phyloP scores from a whole-genome alignment of 768 basidiomycete species.

The Rhodotorula toruloides region DNA sequence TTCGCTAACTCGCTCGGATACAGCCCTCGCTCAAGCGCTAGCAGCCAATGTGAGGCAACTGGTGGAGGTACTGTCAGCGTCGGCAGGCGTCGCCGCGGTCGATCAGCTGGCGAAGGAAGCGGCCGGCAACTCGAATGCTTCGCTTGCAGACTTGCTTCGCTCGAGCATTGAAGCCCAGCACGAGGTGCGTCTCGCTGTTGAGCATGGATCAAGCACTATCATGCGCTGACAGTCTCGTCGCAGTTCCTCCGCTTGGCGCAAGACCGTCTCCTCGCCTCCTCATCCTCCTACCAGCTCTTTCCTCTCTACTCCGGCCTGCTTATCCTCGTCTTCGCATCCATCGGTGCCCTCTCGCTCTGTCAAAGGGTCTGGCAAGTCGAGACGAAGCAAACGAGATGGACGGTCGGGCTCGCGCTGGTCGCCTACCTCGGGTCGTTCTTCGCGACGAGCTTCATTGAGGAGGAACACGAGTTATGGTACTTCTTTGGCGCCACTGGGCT shows the following conservation, averaged over 20 bases:
- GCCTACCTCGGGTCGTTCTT: conserved; percentile 18
- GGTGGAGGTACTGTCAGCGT: conserved; percentile 62
- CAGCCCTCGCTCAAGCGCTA: conserved; percentile 52
- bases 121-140: not conserved
- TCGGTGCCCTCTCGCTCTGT: too few relatives aligned
- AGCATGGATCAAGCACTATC: not conserved
- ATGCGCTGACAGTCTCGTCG: too few relatives aligned
- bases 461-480: conserved; percentile 35
- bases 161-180: not conserved
- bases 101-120: not conserved
- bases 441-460: conserved; percentile 36
- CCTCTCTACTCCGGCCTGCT: conserved; percentile 69
- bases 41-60: conserved; percentile 68
- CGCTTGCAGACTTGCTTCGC: rapidly evolving
- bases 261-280: conserved; percentile 68
- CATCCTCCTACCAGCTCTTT: conserved; percentile 81
- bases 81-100: conserved; percentile 65
- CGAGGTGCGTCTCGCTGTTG: not conserved
- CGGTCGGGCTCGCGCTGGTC: conserved; percentile 3
- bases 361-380: not conserved
- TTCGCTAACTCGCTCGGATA: conserved; percentile 52
- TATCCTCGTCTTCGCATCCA: conserved; percentile 48
- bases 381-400: not conserved
- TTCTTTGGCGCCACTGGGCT: conserved; percentile 1
- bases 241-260: conserved; percentile 60